Evolutionary conservation across 2,329 filamentous ascomycete species (phyloP), one percentile per base, ranked within the genome.

Genomic region (Calonectria pauciramosa): DNA sequence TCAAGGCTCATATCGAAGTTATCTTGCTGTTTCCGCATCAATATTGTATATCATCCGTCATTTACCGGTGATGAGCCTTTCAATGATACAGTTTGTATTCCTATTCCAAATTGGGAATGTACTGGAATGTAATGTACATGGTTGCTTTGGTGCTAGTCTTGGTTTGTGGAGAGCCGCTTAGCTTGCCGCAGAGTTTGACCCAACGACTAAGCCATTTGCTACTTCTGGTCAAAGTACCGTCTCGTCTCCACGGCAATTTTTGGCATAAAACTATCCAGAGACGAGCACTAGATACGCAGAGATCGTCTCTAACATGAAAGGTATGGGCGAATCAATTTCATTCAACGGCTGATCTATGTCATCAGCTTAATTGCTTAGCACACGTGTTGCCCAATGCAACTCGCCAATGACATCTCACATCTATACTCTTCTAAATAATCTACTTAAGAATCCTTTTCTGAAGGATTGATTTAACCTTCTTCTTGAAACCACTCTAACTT

Each of bases 241-340:
- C 44, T 1, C 9, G n/a, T 4, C 13, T 47, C 44, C n/a, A 23
- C 44, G 11, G 4, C n/a, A 23, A n/a, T 4, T n/a, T 23, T n/a
- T 47, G n/a, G 44, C n/a, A 11, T n/a, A 9, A 13, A 47, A 13
- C 41, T 6, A n/a, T 18, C 18, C 8, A 18, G 41, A 34, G 8
- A 44, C 9, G 18, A 44, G 2, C 6, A 9, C 8, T 41, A 20
- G 18, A 10, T 44, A 4, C 7, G 18, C 41, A 10, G 20, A n/a
- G 7, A 44, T n/a, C 2, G 9, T 18, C 1, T 10, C 20, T n/a
- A n/a, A n/a, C 2, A 10, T 2, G 8, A 44, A 9, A 8, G 2
- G 20, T 41, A 41, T 41, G 38, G 16, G 4, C 2, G 14, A 41
- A 41, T 41, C 1, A 7, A 4, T 34, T 13, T 11, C 11, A 34